Percentiles rank a stretch among this genome's conserved stretches.
Evolutionary conservation across 1,284 basidiomycete genomes (phyloP).

Genomic region (Apiotrichum sp.): DNA sequence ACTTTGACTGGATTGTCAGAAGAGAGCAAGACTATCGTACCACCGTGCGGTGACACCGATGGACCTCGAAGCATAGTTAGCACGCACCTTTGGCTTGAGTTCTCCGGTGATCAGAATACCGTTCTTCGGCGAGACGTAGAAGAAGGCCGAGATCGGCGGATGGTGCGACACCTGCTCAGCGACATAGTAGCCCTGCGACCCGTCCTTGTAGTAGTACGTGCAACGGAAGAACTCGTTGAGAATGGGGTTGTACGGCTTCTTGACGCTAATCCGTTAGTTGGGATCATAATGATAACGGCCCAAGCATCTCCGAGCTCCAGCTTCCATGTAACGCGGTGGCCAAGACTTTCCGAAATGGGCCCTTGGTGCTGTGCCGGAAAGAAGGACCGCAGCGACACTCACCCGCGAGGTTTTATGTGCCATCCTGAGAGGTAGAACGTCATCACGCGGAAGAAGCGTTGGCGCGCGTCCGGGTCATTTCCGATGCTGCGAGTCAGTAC

Average conservation of each 20-base stretch:
- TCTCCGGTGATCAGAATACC: constrained; percentile 75
- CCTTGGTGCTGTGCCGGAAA: too few species aligned
- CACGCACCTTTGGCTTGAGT: constrained; percentile 68
- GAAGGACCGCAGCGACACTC: constrained; percentile 7
- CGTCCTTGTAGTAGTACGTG: constrained; percentile 86
- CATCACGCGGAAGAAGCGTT: constrained; percentile 84
- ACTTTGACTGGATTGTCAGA: constrained; percentile 57
- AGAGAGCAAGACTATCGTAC: background rate
- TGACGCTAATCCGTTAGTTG: constrained; percentile 54
- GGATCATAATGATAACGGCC: too few species aligned
- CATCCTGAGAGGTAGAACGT: constrained; percentile 97
- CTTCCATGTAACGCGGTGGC: too few species aligned
- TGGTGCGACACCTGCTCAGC: constrained; percentile 73
- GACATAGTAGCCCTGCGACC: constrained; percentile 90
- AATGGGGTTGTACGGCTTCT: constrained; percentile 99
- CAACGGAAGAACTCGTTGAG: constrained; percentile 98
- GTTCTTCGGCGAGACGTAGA: constrained; percentile 92
- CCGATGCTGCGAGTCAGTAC: constrained; percentile 25
- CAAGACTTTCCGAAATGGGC: too few species aligned
- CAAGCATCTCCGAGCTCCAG: too few species aligned
- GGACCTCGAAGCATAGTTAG: too few species aligned
- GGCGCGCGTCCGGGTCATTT: constrained; percentile 63
- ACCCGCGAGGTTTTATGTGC: constrained; percentile 98
- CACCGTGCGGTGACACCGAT: background rate
- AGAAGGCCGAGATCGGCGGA: constrained; percentile 87